Percentiles rank a stretch among this genome's conserved stretches.
Conservation (phyloP, 1,139 yeast species). For the Saccharomyces pastorianus region DNA sequence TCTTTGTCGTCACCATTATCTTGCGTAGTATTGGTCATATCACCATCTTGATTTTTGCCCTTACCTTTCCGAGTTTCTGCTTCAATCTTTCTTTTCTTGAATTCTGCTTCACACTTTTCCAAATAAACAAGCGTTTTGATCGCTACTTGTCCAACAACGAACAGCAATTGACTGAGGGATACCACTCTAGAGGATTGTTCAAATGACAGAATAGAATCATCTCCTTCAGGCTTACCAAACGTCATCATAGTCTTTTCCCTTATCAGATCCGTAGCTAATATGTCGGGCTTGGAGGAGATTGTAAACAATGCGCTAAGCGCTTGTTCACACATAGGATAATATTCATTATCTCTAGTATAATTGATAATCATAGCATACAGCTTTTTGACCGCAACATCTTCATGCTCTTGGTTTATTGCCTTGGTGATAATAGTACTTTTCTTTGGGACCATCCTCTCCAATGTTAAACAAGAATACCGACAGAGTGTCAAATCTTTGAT, state of each 20-base stretch:
- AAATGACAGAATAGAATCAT: slow-evolving; percentile 11
- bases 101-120: slow-evolving; percentile 75
- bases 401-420: slow-evolving; percentile 40
- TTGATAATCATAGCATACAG: slow-evolving; percentile 39
- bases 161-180: slow-evolving; percentile 69
- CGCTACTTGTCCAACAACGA: slow-evolving; percentile 86
- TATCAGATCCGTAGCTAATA: slow-evolving; percentile 55
- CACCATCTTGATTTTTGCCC: slow-evolving; percentile 24
- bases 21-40: slow-evolving; percentile 5
- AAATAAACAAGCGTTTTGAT: slow-evolving; percentile 75
- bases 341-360: slow-evolving; percentile 54
- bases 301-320: slow-evolving; percentile 75
- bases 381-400: slow-evolving; percentile 53
- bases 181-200: slow-evolving; percentile 34
- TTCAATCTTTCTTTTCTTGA: slow-evolving; percentile 72
- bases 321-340: slow-evolving; percentile 89
- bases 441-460: slow-evolving; percentile 59
- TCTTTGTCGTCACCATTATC: slow-evolving; percentile 49
- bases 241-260: slow-evolving; percentile 46
- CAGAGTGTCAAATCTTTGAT: slow-evolving; percentile 59
- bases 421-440: slow-evolving; percentile 30
- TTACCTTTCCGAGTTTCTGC: slow-evolving; percentile 44
- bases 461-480: slow-evolving; percentile 73
- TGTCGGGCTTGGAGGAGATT: slow-evolving; percentile 46
- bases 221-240: slow-evolving; percentile 35